phyloP scores from a whole-genome alignment of 2,329 filamentous ascomycete species.

The Teratosphaeria destructans region DNA sequence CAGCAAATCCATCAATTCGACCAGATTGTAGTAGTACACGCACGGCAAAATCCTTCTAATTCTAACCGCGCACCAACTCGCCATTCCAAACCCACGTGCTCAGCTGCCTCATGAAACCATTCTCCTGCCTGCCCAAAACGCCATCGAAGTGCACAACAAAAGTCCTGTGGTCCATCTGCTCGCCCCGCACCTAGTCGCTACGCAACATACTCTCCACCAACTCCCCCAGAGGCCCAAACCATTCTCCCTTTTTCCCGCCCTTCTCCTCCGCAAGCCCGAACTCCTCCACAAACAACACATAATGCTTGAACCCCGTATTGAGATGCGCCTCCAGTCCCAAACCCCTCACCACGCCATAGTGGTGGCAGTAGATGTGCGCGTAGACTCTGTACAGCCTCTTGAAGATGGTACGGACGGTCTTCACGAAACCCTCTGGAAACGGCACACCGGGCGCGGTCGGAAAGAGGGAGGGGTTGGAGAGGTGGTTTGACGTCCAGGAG shows the following conservation, averaged over 20 bases:
- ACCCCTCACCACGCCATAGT: slow-evolving; percentile 93
- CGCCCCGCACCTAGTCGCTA: slow-evolving; percentile 55
- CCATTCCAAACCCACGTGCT: not conserved
- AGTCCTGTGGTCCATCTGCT: not conserved
- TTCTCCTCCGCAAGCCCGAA: slow-evolving; percentile 84
- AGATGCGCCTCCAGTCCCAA: slow-evolving; percentile 92
- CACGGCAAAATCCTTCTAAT: not conserved
- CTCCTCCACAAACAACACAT: slow-evolving; percentile 96
- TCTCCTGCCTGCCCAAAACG: not conserved
- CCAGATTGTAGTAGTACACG: not conserved
- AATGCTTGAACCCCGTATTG: slow-evolving; percentile 99
- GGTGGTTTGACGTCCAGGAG: slow-evolving; percentile 89
- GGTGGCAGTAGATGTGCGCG: slow-evolving; percentile 93
- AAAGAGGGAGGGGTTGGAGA: slow-evolving; percentile 91
- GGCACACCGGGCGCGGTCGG: slow-evolving; percentile 66
- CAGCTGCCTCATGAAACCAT: not conserved
- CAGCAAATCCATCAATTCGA: not conserved
- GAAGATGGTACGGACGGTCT: slow-evolving; percentile 97
- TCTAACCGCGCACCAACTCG: not conserved
- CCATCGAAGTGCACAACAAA: not conserved
- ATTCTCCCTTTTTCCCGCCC: slow-evolving; percentile 50
- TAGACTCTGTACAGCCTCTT: slow-evolving; percentile 98
- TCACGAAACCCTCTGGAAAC: slow-evolving; percentile 82
- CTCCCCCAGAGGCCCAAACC: slow-evolving; percentile 91
- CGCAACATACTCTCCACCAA: slow-evolving; percentile 95